Evolutionary conservation across 495 filamentous ascomycete genomes (phyloP).

Genomic region (Hypomontagnella monticulosa): DNA sequence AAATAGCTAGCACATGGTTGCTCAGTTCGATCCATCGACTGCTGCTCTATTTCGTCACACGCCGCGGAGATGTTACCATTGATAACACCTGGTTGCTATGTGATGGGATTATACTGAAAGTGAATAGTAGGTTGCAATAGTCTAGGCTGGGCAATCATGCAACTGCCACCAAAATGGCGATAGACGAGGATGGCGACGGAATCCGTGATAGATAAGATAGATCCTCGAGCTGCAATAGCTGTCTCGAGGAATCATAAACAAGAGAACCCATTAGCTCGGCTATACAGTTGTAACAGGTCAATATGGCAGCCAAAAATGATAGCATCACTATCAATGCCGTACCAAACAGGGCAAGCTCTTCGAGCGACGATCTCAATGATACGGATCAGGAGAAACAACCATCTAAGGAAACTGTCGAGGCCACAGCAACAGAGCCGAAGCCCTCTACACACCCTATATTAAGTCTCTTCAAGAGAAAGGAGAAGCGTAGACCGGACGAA

Average conservation of each 20-base stretch:
- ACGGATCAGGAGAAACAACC: conserved; percentile 12
- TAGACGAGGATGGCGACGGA: neutral
- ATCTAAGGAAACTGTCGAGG: neutral
- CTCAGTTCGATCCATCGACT: conserved; percentile 6
- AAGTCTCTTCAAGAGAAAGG: conserved; percentile 8
- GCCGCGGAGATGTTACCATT: conserved; percentile 21
- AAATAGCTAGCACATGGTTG: conserved; percentile 23
- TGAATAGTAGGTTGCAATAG: conserved; percentile 1
- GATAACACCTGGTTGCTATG: neutral
- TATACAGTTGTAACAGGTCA: neutral
- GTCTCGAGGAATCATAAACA: neutral
- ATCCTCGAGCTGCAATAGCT: neutral
- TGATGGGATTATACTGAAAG: conserved; percentile 2
- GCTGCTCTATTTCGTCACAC: conserved; percentile 33
- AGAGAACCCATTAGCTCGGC: neutral
- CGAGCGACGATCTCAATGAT: conserved; percentile 8
- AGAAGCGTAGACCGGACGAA: conserved; percentile 35
- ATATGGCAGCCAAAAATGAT: conserved; percentile 12
- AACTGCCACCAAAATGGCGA: conserved; percentile 29
- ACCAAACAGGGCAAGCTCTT: conserved; percentile 6
- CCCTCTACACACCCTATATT: conserved; percentile 8
- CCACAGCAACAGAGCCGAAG: neutral
- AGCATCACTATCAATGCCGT: neutral
- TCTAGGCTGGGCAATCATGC: conserved; percentile 13
- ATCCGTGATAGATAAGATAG: conserved; percentile 20